These are phyloP conservation scores for Cercophora newfieldiana DNA, from an alignment of 495 filamentous ascomycete species.

Conservation along the genomic window DNA sequence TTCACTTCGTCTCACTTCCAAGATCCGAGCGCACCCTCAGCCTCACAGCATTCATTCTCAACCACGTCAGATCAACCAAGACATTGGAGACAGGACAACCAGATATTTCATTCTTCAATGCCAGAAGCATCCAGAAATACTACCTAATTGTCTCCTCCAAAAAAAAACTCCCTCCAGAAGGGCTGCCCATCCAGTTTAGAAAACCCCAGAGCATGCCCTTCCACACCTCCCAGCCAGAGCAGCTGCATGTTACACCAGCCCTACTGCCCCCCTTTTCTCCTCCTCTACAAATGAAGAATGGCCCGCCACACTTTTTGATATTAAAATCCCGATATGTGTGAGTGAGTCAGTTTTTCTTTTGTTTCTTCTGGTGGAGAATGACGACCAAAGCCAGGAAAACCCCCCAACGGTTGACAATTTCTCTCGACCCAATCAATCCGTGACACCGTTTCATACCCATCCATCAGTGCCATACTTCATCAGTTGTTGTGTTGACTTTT, in stretches of 20 bases:
- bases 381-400: neutral
- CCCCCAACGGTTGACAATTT: neutral
- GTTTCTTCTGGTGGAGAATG: neutral
- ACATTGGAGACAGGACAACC: neutral
- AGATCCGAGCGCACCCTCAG: neutral
- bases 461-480: neutral
- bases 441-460: neutral
- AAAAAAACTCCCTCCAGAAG: neutral
- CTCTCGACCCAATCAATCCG: neutral
- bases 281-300: neutral
- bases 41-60: neutral
- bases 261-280: neutral
- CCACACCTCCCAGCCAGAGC: neutral
- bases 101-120: constrained; percentile 3
- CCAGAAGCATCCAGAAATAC: constrained; percentile 1
- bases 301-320: constrained; percentile 1
- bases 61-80: neutral
- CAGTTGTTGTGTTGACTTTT: neutral
- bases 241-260: too few relatives aligned
- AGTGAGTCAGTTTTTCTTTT: neutral
- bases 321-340: constrained; percentile 1
- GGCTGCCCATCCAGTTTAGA: too few relatives aligned
- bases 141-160: neutral
- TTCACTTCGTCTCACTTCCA: too few relatives aligned
- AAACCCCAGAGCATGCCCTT: neutral